Evolutionary conservation across 2,329 filamentous ascomycete species (phyloP), one percentile per base, ranked within the genome.

Genomic region (Diaporthe helianthi): DNA sequence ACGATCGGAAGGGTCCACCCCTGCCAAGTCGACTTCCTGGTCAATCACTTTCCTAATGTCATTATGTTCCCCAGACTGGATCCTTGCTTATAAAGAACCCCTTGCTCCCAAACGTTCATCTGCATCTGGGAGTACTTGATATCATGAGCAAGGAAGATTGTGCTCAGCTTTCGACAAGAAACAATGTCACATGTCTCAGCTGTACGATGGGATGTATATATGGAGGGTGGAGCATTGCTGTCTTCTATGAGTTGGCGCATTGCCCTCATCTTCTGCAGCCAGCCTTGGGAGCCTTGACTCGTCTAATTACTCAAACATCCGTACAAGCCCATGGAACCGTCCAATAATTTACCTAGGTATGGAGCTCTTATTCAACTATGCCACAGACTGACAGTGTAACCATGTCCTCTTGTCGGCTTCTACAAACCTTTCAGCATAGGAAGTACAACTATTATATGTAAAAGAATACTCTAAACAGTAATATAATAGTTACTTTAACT

Each of bases 41-140:
- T 47, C 58, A 61, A 38, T 36, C 61, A 53, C 38, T 38, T n/a
- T n/a, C n/a, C n/a, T n/a, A n/a, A n/a, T n/a, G n/a, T n/a, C n/a
- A n/a, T n/a, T n/a, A n/a, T n/a, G 53, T 69, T 52, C 67, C 67
- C 67, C 69, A 55, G 67, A 71, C 54, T 10, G 29, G 26, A 61
- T 15, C 58, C 58, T n/a, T 12, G 41, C 46, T 26, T 33, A 61
- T 47, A 61, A 26, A 47, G 41, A 61, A 33, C 41, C 19, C 38
- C 58, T 41, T 61, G 58, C 58, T 15, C 41, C 38, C 8, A 19
- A 60, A 9, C 38, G 55, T 29, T 29, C 55, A 31, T 61, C 55
- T 13, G 31, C 38, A 46, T 46, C 55, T 46, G 38, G 17, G 17
- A 19, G 24, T 17, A 12, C 58, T 47, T 15, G 41, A 33, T 12